A percentile compares a stretch with the other conserved stretches of the same genome.
Evolutionary conservation across 2,329 filamentous ascomycete genomes (phyloP).

Genomic region (Alternaria sp.): DNA sequence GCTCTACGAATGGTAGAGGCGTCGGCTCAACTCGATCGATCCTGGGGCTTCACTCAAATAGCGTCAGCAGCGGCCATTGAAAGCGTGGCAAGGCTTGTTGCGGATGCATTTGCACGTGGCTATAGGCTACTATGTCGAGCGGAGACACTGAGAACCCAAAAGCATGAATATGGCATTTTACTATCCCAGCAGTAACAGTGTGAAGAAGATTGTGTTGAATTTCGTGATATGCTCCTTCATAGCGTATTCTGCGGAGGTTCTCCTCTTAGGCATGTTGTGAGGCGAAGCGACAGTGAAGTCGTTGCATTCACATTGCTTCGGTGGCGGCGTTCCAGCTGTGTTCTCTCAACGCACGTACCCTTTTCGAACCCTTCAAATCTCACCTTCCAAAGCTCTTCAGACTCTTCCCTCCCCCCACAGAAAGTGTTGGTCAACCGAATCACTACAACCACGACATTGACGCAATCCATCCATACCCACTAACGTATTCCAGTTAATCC

Average conservation of each 20-base stretch:
- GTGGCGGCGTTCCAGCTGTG: neutral
- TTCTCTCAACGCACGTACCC: neutral
- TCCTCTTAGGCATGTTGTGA: neutral
- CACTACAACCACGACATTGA: neutral
- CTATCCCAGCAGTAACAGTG: accelerated
- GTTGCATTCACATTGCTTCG: neutral
- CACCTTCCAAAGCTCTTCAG: no score
- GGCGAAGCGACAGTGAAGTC: accelerated
- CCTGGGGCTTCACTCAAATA: neutral
- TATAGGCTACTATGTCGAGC: neutral
- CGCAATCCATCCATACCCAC: neutral
- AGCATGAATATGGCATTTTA: neutral
- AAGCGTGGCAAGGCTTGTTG: neutral
- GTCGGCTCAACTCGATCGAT: neutral
- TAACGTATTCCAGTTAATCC: accelerated
- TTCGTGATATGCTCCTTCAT: neutral
- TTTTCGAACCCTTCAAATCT: neutral
- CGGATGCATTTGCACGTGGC: neutral
- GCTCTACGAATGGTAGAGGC: neutral
- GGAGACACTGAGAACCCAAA: neutral
- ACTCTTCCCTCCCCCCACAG: neutral
- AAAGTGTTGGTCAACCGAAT: neutral
- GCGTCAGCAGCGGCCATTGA: neutral
- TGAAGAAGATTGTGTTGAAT: no score
- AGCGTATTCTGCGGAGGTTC: accelerated